Conservation (phyloP, 768 basidiomycete genomes). For the Boletus sensibilis region DNA sequence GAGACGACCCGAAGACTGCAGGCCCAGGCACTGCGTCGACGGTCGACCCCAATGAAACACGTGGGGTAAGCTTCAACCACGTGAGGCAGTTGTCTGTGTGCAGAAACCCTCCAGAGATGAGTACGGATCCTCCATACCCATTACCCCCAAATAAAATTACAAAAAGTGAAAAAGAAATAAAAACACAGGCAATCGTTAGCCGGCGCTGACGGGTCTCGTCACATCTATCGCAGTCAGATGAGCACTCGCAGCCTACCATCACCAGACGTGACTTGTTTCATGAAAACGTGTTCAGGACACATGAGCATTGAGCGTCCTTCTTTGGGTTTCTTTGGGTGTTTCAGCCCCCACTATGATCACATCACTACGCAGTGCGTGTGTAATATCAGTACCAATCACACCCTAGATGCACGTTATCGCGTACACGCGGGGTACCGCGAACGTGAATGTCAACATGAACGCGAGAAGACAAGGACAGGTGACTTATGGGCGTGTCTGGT, state of each 20-base stretch:
- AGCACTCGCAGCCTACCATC: not conserved
- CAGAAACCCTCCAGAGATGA: not conserved
- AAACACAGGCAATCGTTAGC: not conserved
- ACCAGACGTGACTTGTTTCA: constrained; percentile 12
- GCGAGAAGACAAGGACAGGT: constrained; percentile 13
- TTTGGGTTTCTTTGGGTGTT: not conserved
- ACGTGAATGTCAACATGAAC: not conserved
- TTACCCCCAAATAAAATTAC: too few relatives aligned
- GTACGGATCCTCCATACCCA: not conserved
- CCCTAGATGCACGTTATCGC: not conserved
- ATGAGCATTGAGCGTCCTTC: constrained; percentile 14
- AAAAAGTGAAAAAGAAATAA: not conserved
- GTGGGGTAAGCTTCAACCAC: not conserved
- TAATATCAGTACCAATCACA: not conserved
- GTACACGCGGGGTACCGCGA: not conserved
- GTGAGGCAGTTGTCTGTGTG: not conserved
- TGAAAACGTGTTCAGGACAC: constrained; percentile 11
- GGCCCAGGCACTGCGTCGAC: too few relatives aligned
- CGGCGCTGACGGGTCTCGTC: not conserved
- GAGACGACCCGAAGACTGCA: not conserved
- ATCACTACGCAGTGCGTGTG: not conserved
- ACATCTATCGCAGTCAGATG: constrained; percentile 10
- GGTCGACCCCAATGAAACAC: not conserved
- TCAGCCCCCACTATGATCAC: not conserved
- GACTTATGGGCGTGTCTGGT: constrained; percentile 3